Evolutionary conservation across 768 basidiomycete species (phyloP), one percentile per base, ranked within the genome.

Genomic region (Suillus bovinus): DNA sequence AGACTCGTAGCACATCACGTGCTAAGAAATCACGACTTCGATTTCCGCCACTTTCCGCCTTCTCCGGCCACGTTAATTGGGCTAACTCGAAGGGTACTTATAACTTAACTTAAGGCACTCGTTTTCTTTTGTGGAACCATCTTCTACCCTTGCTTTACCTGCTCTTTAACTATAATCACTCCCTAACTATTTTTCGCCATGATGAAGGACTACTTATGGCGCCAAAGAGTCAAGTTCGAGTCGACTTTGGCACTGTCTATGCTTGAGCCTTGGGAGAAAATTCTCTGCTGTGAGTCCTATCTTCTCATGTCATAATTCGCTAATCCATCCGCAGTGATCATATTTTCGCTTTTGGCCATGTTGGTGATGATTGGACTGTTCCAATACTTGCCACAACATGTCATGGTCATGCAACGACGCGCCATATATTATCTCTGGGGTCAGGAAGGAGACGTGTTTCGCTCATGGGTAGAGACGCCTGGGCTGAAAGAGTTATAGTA

Each of bases 211-310:
- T 74, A 74, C 63, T 59, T 75, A 24, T 67, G 65, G 68, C 73
- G 75, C 24, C 74, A 76, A 42, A 66, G 73, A 50, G 60, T 59
- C 59, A 76, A 73, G 64, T 72, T 74, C 47, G 87, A 88, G 71
- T 77, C 81, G 13, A 87, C 86, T 0, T 82, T 86, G 59, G 88
- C 80, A 5, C 74, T 89, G 47, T 78, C 80, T 20, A 82, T 89
- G 78, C 77, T 89, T 62, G 87, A 90, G 72, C 81, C 84, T 61
- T 89, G 88, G 89, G 89, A 90, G 77, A 86, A 87, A 69, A 53
- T 82, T 31, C 65, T 88, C 55, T 78, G 85, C 63, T 68, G 88
- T 89, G 67, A 67, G 88, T 79, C 10, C 41, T 20, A 39, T 55
- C 55, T 14, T 16, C 10, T 62, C 53, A 42, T 34, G 20, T 16